A percentile compares a stretch with the other conserved stretches of the same genome.
These are phyloP conservation scores for Dryas octopetala DNA, from an alignment of 306 rosid genomes.

Conservation along the genomic window DNA sequence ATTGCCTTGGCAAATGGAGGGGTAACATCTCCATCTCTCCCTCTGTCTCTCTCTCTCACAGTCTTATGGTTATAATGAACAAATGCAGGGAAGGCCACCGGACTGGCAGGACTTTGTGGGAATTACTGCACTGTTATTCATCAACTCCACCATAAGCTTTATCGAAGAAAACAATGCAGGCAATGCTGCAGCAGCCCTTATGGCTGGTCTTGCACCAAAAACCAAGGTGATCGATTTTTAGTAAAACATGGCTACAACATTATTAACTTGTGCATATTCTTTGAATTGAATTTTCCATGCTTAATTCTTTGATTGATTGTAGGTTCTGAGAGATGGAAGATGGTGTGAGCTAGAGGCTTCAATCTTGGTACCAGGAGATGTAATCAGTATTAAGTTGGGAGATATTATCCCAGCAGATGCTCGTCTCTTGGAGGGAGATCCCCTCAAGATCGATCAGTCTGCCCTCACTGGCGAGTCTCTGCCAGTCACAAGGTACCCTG, in stretches of 20 bases:
- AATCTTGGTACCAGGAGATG: constrained; percentile 81
- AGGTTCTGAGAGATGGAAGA: constrained; percentile 83
- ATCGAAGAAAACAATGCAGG: constrained; percentile 95
- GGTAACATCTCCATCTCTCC: constrained; percentile 34
- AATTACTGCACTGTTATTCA: constrained; percentile 50
- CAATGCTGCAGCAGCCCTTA: constrained; percentile 89
- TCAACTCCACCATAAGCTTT: constrained; percentile 88
- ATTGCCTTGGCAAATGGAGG: constrained; percentile 92
- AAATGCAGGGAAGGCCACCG: constrained; percentile 67
- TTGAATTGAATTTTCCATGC: not conserved
- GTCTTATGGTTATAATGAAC: constrained; percentile 8
- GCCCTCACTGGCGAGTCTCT: constrained; percentile 91
- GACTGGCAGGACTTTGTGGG: constrained; percentile 93
- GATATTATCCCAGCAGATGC: constrained; percentile 90
- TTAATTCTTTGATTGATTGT: not conserved
- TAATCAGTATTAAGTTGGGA: constrained; percentile 78
- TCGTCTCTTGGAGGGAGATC: constrained; percentile 81
- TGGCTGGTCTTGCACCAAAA: constrained; percentile 98
- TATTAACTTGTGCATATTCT: not conserved
- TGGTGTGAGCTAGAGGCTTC: constrained; percentile 86
- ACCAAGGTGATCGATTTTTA: constrained; percentile 47
- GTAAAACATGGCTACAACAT: not conserved
- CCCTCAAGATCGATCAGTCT: constrained; percentile 82
- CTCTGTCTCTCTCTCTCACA: not conserved
- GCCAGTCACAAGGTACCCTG: constrained; percentile 54